Evolutionary conservation across 306 rosid species (phyloP), one percentile per base, ranked within the genome.

Genomic region (Aeschynomene evenia): DNA sequence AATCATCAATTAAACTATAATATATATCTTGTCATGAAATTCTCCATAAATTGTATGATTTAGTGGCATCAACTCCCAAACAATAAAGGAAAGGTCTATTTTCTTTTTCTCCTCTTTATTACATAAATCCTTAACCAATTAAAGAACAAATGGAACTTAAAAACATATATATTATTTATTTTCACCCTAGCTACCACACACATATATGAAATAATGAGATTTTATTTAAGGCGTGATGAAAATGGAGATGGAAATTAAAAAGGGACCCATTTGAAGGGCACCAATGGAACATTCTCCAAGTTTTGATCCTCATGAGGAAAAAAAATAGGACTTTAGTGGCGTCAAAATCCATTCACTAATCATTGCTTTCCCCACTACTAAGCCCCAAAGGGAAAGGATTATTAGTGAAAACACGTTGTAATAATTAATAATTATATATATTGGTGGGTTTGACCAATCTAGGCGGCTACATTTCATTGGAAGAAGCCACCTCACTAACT

Each of bases 311-410:
- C 49, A 46, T 62, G 74, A 80, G 63, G 63, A 72, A 63, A n/a
- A n/a, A n/a, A n/a, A n/a, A n/a, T n/a, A n/a, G 62, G 37, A 63
- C 63, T 6, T 70, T 76, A 73, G 85, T 83, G 88, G 77, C 83
- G 76, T 80, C 84, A 67, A 83, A 82, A 80, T 82, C 90, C 74
- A 66, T 74, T 73, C 79, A 57, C 85, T 83, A 89, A 87, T 87
- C 87, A 87, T 87, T 87, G 67, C 89, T 61, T 66, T 62, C 45
- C 81, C 93, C 90, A 84, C 92, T 82, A 84, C 92, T 82, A 72
- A 80, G 28, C 78, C 31, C 13, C 68, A 67, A 54, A 19, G 69
- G 69, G 54, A 36, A 45, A 22, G 42, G 71, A 68, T 71, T 46
- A 73, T 34, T 21, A 24, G 70, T 49, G 61, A 59, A 28, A 83